These are phyloP conservation scores for Penicillium sp. DNA, from an alignment of 2,329 filamentous ascomycete genomes.

Conservation along the genomic window DNA sequence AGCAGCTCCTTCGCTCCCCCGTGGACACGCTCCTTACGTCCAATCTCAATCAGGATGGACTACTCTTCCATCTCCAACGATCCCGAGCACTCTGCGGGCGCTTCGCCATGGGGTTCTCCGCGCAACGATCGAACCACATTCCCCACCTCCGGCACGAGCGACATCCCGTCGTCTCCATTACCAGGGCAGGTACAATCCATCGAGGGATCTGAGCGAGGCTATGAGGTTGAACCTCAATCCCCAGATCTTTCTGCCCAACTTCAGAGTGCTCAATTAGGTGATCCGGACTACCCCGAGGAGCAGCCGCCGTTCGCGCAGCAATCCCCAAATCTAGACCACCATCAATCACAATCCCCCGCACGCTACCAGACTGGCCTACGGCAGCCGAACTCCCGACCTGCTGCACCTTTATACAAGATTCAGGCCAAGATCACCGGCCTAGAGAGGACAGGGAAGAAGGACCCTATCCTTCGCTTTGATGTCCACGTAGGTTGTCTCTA, in stretches of 20 bases:
- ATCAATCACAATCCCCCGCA: conserved; percentile 44
- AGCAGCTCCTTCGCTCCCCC: conserved; percentile 19
- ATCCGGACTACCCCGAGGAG: conserved; percentile 38
- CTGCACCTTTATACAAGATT: conserved; percentile 73
- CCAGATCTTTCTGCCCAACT: conserved; percentile 45
- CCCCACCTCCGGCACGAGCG: conserved; percentile 32
- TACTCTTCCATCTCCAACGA: conserved; percentile 61
- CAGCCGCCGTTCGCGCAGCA: conserved; percentile 40
- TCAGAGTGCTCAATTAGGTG: conserved; percentile 41
- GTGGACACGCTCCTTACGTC: conserved; percentile 19
- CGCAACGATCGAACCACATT: conserved; percentile 48
- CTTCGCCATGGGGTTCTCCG: conserved; percentile 65
- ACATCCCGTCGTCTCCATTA: conserved; percentile 43
- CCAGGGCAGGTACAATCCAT: conserved; percentile 37
- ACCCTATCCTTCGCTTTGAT: conserved; percentile 91
- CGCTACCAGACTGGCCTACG: conserved; percentile 48
- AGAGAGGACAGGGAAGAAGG: conserved; percentile 91
- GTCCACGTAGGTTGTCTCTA: conserved; percentile 70
- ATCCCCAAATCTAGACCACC: conserved; percentile 37
- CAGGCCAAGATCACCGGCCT: conserved; percentile 93
- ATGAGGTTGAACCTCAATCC: conserved; percentile 35
- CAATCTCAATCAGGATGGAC: conserved; percentile 54
- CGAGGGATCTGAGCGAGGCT: conserved; percentile 26
- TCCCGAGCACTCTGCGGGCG: conserved; percentile 56
- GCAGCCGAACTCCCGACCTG: conserved; percentile 36